Percentiles rank a stretch among this genome's conserved stretches.
phyloP scores from a whole-genome alignment of 225 moss, liverwort and hornwort genomes.

The Rhytidiadelphus loreus region DNA sequence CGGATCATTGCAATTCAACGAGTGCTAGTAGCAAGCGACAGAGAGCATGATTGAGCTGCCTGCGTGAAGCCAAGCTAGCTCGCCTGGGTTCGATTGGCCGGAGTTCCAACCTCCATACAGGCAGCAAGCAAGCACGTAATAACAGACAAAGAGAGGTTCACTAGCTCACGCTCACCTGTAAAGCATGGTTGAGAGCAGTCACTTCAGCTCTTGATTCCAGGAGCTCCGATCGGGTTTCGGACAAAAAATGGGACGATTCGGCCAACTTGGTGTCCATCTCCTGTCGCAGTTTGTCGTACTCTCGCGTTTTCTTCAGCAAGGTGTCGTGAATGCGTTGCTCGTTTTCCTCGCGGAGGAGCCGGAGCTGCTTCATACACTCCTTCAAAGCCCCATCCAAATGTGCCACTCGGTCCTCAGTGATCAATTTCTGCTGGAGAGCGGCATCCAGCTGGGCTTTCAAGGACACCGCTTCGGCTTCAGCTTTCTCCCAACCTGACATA shows the following conservation, averaged over 20 bases:
- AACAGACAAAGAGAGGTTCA: background rate
- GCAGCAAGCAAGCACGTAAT: background rate
- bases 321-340: constrained; percentile 53
- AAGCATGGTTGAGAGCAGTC: constrained; percentile 38
- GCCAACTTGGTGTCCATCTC: constrained; percentile 55
- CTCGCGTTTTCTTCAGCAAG: constrained; percentile 43
- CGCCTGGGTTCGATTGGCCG: background rate
- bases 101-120: background rate
- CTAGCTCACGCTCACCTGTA: constrained; percentile 21
- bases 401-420: constrained; percentile 48
- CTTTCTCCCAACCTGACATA: constrained; percentile 57
- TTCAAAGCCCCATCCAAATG: constrained; percentile 64
- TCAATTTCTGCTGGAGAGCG: constrained; percentile 50
- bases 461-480: constrained; percentile 49
- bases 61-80: background rate
- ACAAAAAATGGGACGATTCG: constrained; percentile 28
- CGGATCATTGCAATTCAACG: background rate
- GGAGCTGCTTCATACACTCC: constrained; percentile 60
- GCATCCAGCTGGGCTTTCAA: constrained; percentile 48
- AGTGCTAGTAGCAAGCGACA: background rate
- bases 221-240: constrained; percentile 34
- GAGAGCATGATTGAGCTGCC: background rate
- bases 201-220: constrained; percentile 49
- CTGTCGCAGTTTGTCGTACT: constrained; percentile 48
- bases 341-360: constrained; percentile 55